Base-by-base conservation (phyloP, 306 rosid genomes). In the Quercus gilva region DNA sequence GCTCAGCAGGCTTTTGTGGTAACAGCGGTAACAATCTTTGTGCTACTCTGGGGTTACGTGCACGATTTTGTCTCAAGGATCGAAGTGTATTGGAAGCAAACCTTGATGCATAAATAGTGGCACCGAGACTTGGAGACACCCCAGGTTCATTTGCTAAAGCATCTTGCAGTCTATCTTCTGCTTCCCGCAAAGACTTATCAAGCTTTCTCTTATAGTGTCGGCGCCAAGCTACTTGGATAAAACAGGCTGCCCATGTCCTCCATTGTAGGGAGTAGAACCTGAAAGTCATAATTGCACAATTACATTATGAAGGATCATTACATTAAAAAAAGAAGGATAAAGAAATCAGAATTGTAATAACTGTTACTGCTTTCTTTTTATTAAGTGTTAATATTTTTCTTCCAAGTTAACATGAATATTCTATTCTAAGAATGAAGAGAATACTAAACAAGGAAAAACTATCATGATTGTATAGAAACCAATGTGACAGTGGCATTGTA, bases 211-310 rank as follows among this genome's bases (percentile, higher is more conserved):
- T 90, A 26, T 74, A 56, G 41, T 88, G 82, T 0, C 90, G 81
- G 8, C 88, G 90, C 98, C 98, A 92, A 0, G 93, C 94, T 49
- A 86, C 89, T 87, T 94, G 97, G 58, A 94, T 86, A 67, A 81
- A 89, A 70, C 89, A 83, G 13, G 94, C 91, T 0, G 88, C 95
- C 98, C 98, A 92, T 5, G 90, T 84, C 23, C 86, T 92, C 97
- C 98, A 94, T 67, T 88, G 97, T 58, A 69, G 85, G 4, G 98
- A 94, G 92, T 89, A 87, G 87, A 88, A 92, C 81, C 98, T 91
- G 83, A 10, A 28, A 77, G 63, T 19, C 55, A 63, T 33, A 2
- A 4, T 20, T 55, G 37, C 51, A 60, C 56, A 56, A 55, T 37
- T 55, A 74, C 75, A 43, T 18, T 53, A 18, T 43, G 29, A 33